Evolutionary conservation across 176 grass and related monocot genomes (phyloP).

Genomic region (Hordeum marinum): DNA sequence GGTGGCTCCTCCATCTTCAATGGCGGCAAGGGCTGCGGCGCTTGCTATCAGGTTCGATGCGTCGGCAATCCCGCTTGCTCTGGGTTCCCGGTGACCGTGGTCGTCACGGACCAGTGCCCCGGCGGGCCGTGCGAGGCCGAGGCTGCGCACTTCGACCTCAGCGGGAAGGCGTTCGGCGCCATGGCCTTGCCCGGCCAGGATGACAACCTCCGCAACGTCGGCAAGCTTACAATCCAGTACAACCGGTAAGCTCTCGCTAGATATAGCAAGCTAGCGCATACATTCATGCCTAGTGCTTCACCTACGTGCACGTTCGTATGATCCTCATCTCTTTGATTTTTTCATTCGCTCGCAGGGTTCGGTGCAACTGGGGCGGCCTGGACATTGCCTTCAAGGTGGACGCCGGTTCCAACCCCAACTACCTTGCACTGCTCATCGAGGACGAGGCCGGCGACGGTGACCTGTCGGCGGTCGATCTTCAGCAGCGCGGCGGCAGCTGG

Average conservation of each 20-base stretch:
- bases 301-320: background rate
- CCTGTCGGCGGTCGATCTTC: conserved; percentile 43
- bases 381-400: conserved; percentile 49
- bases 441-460: conserved; percentile 52
- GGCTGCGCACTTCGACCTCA: conserved; percentile 60
- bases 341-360: conserved; percentile 20
- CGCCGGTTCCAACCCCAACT: conserved; percentile 44
- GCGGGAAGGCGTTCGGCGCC: conserved; percentile 61
- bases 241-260: conserved; percentile 23
- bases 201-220: conserved; percentile 52
- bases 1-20: conserved; percentile 48
- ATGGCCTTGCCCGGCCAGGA: conserved; percentile 47
- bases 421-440: conserved; percentile 47
- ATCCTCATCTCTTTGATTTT: background rate
- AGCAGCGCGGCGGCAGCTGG: conserved; percentile 36
- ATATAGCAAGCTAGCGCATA: background rate
- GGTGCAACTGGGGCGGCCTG: conserved; percentile 42
- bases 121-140: conserved; percentile 40
- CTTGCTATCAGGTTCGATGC: conserved; percentile 55
- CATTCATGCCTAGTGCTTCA: no score
- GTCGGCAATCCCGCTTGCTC: conserved; percentile 44
- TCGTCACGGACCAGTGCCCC: conserved; percentile 59
- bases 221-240: conserved; percentile 45
- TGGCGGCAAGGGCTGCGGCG: conserved; percentile 52
- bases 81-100: conserved; percentile 47